Conservation (phyloP, 441 rosid species). For the Dalechampia spathulata region DNA sequence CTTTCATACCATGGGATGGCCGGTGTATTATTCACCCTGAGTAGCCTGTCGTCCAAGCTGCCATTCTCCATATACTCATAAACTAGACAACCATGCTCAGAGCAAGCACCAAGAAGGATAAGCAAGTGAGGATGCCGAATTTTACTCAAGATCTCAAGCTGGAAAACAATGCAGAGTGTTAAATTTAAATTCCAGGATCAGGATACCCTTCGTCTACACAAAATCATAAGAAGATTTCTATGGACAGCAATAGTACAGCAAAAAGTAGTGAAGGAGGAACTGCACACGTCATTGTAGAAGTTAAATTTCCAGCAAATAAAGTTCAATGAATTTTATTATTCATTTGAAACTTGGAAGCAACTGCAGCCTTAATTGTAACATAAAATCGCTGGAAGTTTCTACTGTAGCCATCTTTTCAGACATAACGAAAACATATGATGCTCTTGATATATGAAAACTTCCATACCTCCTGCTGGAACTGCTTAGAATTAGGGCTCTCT, state of each 20-base stretch:
- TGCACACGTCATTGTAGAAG: neutral
- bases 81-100: conserved; percentile 60
- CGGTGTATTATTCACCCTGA: conserved; percentile 34
- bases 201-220: neutral
- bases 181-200: conserved; percentile 9
- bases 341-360: too few species aligned
- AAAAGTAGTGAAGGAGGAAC: neutral
- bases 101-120: conserved; percentile 89
- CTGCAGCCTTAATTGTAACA: neutral
- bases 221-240: neutral
- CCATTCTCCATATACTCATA: conserved; percentile 93
- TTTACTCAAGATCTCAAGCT: conserved; percentile 83
- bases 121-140: conserved; percentile 85
- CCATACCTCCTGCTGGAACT: conserved; percentile 80
- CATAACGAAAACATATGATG: neutral
- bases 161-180: conserved; percentile 17
- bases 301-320: too few species aligned
- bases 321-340: too few species aligned
- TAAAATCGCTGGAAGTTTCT: neutral
- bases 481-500: conserved; percentile 47
- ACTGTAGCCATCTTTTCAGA: neutral
- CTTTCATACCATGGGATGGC: conserved; percentile 87
- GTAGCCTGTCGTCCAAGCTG: conserved; percentile 67
- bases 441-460: conserved; percentile 7
- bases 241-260: neutral